These are phyloP conservation scores for Aristolochia californica DNA, from an alignment of 164 flowering plant species.

Conservation along the genomic window DNA sequence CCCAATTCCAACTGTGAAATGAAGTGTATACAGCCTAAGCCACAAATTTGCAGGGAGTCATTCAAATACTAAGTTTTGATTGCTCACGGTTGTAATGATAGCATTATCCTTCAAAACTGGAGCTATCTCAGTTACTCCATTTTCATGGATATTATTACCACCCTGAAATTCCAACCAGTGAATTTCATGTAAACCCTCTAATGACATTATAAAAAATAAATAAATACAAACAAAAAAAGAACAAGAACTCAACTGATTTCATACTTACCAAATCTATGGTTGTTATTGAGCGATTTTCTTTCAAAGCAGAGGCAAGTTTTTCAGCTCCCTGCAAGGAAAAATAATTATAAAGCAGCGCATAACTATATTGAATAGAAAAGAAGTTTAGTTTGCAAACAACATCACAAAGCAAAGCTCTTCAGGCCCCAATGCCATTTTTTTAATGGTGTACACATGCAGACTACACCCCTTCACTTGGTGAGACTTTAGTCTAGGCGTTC, in stretches of 20 bases:
- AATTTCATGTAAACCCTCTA: conserved; percentile 1
- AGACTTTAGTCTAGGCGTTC: too few species aligned
- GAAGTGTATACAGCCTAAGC: conserved; percentile 3
- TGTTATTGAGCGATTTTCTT: conserved; percentile 61
- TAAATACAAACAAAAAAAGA: background rate
- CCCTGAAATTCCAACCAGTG: conserved; percentile 35
- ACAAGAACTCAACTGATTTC: background rate
- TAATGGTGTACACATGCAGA: too few species aligned
- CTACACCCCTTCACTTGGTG: too few species aligned
- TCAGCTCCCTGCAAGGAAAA: conserved; percentile 63
- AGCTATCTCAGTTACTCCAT: conserved; percentile 54
- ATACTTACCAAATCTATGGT: conserved; percentile 65
- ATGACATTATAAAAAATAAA: background rate
- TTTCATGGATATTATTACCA: conserved; percentile 84
- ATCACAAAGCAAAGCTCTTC: too few species aligned
- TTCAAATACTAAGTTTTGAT: background rate
- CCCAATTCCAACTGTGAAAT: conserved; percentile 66
- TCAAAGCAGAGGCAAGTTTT: conserved; percentile 74
- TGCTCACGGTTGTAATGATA: conserved; percentile 57
- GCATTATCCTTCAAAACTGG: conserved; percentile 67
- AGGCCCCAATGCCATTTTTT: too few species aligned
- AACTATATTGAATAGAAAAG: background rate
- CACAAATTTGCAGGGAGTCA: background rate
- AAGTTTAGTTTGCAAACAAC: background rate
- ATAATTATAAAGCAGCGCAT: background rate